Evolutionary conservation across 192 early-diverging fungal genomes (phyloP).

Genomic region (Gamsiella multidivaricata): DNA sequence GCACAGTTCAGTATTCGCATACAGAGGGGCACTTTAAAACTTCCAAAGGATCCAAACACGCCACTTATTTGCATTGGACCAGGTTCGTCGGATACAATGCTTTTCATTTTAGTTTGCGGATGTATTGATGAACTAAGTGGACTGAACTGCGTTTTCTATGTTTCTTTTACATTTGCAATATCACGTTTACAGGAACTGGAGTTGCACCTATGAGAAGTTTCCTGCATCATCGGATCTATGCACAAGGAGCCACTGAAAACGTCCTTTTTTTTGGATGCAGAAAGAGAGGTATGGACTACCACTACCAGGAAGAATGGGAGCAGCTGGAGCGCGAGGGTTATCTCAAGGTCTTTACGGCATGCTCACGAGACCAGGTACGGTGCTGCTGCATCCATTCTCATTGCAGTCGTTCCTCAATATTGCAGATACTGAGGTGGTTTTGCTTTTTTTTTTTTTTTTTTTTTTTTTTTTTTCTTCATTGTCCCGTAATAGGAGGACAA

Average conservation of each 20-base stretch:
- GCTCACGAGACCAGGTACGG: constrained; percentile 85
- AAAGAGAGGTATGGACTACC: constrained; percentile 74
- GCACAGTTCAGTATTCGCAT: constrained; percentile 60
- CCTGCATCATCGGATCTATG: constrained; percentile 48
- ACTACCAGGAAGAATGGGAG: constrained; percentile 78
- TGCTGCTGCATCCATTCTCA: too few relatives aligned
- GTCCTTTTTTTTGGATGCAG: constrained; percentile 90
- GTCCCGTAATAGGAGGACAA: constrained; percentile 66
- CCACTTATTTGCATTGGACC: constrained; percentile 89
- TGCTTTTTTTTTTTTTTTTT: background rate
- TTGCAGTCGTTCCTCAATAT: too few relatives aligned
- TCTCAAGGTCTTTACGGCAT: constrained; percentile 79
- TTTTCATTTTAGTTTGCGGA: background rate
- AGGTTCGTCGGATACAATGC: constrained; percentile 49
- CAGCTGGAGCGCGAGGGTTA: constrained; percentile 54
- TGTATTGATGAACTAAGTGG: too few relatives aligned
- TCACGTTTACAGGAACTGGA: constrained; percentile 74
- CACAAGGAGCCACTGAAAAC: constrained; percentile 63
- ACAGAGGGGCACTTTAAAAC: constrained; percentile 72
- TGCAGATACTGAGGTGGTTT: background rate
- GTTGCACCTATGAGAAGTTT: constrained; percentile 87
- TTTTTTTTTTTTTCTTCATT: background rate
- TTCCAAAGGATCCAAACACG: constrained; percentile 62
- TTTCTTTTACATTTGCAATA: background rate
- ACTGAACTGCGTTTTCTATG: background rate